Evolutionary conservation across 2,329 filamentous ascomycete species (phyloP).

Genomic region (Aspergillus brunneoviolaceus): DNA sequence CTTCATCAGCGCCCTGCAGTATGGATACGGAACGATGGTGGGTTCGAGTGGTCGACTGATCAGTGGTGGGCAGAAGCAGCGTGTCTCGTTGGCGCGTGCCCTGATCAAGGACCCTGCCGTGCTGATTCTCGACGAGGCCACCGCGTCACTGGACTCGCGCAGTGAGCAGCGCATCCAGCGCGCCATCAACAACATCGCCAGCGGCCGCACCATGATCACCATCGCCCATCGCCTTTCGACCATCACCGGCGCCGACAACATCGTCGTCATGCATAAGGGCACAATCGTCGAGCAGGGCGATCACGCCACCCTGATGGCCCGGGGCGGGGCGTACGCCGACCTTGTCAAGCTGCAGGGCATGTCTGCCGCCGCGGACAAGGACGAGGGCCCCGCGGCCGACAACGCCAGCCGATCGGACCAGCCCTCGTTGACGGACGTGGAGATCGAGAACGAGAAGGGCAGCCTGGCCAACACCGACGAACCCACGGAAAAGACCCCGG

Average conservation of each 20-base stretch:
- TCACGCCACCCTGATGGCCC: slow-evolving; percentile 32
- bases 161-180: slow-evolving; percentile 38
- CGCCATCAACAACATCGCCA: slow-evolving; percentile 30
- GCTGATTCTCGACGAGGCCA: slow-evolving; percentile 51
- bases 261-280: slow-evolving; percentile 37
- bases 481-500: neutral
- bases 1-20: slow-evolving; percentile 28
- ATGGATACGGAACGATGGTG: slow-evolving; percentile 37
- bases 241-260: slow-evolving; percentile 39
- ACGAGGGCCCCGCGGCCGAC: slow-evolving; percentile 17
- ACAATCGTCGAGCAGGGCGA: slow-evolving; percentile 35
- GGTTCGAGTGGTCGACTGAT: slow-evolving; percentile 29
- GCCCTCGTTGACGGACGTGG: neutral
- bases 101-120: slow-evolving; percentile 82
- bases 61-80: slow-evolving; percentile 77
- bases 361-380: slow-evolving; percentile 21
- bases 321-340: slow-evolving; percentile 48
- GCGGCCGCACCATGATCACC: slow-evolving; percentile 33
- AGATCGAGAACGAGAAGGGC: neutral
- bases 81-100: slow-evolving; percentile 83
- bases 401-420: slow-evolving; percentile 19
- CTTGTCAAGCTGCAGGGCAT: slow-evolving; percentile 49
- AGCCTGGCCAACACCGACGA: neutral
- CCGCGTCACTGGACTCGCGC: slow-evolving; percentile 37
- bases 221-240: slow-evolving; percentile 41